Evolutionary conservation across 2,329 filamentous ascomycete genomes (phyloP).

Genomic region (Fusarium agapanthi): DNA sequence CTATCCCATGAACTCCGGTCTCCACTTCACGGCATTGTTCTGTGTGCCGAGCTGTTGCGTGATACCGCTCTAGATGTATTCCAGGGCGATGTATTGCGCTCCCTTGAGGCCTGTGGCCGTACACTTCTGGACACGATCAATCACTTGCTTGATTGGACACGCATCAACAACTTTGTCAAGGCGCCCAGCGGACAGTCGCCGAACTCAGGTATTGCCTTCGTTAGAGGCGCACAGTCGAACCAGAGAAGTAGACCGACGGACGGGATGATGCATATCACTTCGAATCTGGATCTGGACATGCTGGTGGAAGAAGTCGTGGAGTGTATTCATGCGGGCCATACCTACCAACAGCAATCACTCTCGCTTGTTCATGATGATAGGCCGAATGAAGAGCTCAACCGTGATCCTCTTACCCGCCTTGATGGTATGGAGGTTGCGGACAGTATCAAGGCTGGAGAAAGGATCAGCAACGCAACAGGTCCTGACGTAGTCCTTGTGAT

Average conservation of each 20-base stretch:
- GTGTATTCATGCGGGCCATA: constrained; percentile 53
- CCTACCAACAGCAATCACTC: constrained; percentile 35
- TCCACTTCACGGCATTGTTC: constrained; percentile 68
- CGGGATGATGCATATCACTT: constrained; percentile 28
- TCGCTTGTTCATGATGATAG: not conserved
- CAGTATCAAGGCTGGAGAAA: not conserved
- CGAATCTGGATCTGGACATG: constrained; percentile 45
- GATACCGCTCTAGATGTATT: constrained; percentile 58
- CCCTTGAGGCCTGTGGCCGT: constrained; percentile 59
- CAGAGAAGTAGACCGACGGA: constrained; percentile 3
- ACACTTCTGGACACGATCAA: constrained; percentile 64
- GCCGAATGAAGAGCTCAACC: not conserved
- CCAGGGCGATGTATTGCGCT: constrained; percentile 58
- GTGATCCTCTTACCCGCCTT: constrained; percentile 7
- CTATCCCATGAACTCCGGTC: constrained; percentile 70
- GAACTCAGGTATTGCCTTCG: not conserved
- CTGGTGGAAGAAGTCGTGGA: constrained; percentile 59
- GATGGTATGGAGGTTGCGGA: constrained; percentile 27
- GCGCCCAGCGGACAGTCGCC: not conserved
- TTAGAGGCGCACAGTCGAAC: not conserved
- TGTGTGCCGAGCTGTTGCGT: constrained; percentile 61
- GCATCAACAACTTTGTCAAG: constrained; percentile 56
- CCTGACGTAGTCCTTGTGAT: constrained; percentile 42
- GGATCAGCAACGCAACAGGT: not conserved
- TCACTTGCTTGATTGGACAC: constrained; percentile 62